These are phyloP conservation scores for Rhodamnia rubescens DNA, from an alignment of 345 rosid genomes.

Conservation along the genomic window DNA sequence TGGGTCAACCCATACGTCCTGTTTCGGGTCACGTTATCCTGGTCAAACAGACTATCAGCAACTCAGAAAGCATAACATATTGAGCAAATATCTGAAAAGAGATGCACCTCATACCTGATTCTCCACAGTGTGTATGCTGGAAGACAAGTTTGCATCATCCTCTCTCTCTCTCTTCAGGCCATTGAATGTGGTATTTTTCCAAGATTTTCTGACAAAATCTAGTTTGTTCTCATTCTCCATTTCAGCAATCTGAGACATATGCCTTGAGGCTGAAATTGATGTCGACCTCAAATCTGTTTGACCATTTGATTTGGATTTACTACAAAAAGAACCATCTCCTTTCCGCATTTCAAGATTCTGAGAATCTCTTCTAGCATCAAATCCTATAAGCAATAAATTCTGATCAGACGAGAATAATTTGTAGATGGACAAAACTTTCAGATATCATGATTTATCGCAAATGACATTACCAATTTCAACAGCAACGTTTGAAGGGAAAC, in stretches of 20 bases:
- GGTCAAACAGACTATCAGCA: conserved; percentile 6
- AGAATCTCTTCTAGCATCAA: conserved; percentile 8
- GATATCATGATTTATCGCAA: background rate
- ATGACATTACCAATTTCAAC: conserved; percentile 31
- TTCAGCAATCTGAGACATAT: conserved; percentile 22
- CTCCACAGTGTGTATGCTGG: conserved; percentile 5
- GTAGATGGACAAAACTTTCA: background rate
- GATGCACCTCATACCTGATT: conserved; percentile 15
- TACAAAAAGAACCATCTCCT: background rate
- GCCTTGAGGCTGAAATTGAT: conserved; percentile 12
- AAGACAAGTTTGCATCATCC: conserved; percentile 7
- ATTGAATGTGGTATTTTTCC: conserved; percentile 19
- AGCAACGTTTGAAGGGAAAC: conserved; percentile 27
- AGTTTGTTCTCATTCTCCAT: conserved; percentile 13
- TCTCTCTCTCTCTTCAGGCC: conserved; percentile 20
- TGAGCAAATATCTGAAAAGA: background rate
- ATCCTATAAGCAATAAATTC: conserved; percentile 11
- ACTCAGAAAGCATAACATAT: background rate
- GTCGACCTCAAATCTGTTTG: conserved; percentile 12
- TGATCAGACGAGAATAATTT: background rate
- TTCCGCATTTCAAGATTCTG: conserved; percentile 11
- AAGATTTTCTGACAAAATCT: conserved; percentile 1
- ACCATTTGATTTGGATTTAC: background rate
- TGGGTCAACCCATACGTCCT: conserved; percentile 32
- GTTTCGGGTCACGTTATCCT: conserved; percentile 28